Evolutionary conservation across 108 stramenopile species (phyloP), one percentile per base, ranked within the genome.

Genomic region (Tribonema minus): DNA sequence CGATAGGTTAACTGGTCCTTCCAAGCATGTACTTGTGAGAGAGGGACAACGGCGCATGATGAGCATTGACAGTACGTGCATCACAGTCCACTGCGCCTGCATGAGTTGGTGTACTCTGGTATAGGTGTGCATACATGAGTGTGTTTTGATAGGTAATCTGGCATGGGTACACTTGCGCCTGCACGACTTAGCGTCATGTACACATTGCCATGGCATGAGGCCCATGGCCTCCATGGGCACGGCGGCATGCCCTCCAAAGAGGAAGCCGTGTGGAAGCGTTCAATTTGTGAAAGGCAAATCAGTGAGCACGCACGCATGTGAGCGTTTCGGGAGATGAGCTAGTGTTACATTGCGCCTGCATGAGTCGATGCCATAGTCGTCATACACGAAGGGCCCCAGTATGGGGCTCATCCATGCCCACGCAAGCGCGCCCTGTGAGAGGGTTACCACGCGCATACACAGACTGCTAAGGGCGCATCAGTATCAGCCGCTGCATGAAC

Each of bases 151-250:
- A 4, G 33, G 20, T 32, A 12, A 65, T 20, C 15, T 20, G 23
- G 34, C 32, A 36, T n/a, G n/a, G n/a, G n/a, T 23, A 65, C 20
- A 65, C 20, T 20, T 23, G 46, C 5, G 15, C 46, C 0, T 38
- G 84, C 96, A 97, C 69, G 95, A 92, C 71, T 98, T 95, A 58
- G 96, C 96, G 88, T 98, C 98, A 58, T 99, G 95, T 25, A 99
- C 95, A 76, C 97, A 99, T 68, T 97, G 92, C 46, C 98, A 97
- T 65, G 98, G 89, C 98, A 99, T 97, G 61, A 99, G 89, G 23
- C 98, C 98, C 98, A 99, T 99, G 64, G 96, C 97, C 87, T 98
- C 97, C 97, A 99, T 98, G 34, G 98, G 98, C 61, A 99, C 98
- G 4, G 97, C 98, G 67, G 98, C 97, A 2, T 97, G 95, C 20